Evolutionary conservation across 2,329 filamentous ascomycete species (phyloP), one percentile per base, ranked within the genome.

Genomic region (Microthyrium microscopicum): DNA sequence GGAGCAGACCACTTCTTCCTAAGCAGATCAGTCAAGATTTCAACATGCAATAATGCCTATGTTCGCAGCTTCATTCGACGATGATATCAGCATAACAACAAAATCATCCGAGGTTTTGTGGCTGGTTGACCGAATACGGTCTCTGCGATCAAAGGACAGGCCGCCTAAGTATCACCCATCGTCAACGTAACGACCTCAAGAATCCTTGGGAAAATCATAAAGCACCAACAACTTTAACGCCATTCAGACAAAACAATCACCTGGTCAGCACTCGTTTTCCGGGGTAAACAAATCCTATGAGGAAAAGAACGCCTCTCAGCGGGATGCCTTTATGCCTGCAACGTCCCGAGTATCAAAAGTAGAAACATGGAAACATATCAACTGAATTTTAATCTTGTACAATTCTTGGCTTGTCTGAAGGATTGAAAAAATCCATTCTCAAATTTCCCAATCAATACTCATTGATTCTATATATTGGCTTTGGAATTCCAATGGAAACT

Each of bases 341-440:
- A 19, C 31, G 27, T 15, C 25, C 12, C n/a, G 22, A 33, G 31
- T 33, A 18, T 33, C 31, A 33, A 26, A 20, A 33, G n/a, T 16
- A 26, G 31, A 33, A 33, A 33, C 31, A 27, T 33, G 27, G 31
- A 33, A 33, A 33, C 31, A 33, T 19, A 25, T 33, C 31, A 26
- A 33, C 15, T 25, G 22, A 33, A 15, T 7, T 6, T 15, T 25
- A 19, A 21, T 33, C 22, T 22, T 26, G 15, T 18, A 33, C 31
- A 33, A 15, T 12, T 33, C 31, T 33, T 33, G 31, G 31, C 31
- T 27, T 26, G 31, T 26, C 27, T 33, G 20, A 25, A 26, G 22
- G 16, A 25, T 33, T 18, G 8, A 16, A 18, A 19, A 33, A 26
- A 18, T 3, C 4, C 25, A 19, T 16, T 25, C 16, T 22, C 31